Base-by-base conservation (phyloP, 805 yeast species). In the Metschnikowia vanudenii region DNA sequence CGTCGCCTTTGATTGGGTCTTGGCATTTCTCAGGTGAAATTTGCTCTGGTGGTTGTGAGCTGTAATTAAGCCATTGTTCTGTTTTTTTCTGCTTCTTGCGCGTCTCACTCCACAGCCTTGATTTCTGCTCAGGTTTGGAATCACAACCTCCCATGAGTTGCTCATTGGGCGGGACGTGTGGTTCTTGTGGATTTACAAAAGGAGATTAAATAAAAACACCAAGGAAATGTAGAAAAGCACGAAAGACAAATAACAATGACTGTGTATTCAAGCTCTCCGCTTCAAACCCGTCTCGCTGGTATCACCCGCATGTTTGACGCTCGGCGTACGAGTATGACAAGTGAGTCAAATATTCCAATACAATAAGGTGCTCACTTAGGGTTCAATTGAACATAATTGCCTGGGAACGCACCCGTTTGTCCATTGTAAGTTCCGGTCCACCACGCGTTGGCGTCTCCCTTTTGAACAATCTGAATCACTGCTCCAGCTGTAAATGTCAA, bases 381-480 rank as follows among this genome's bases (percentile, higher is more conserved):
- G 46, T 81, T 81, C 55, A 88, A 64, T 63, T 86, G 92, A 22
- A 94, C 99, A 60, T 94, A 94, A 63, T 92, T 94, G 9, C 97
- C 99, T 5, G 99, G 99, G 73, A 95, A 94, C 10, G 84, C 85
- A 48, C 99, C 99, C 49, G 85, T 83, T 49, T 75, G 84, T 8
- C 97, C 97, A 57, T 89, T 88, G 52, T 78, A 71, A 33, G 76
- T 69, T 12, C 99, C 99, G 0, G 97, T 89, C 99, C 99, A 94
- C 99, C 99, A 94, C 5, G 96, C 99, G 59, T 88, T 89, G 43
- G 83, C 77, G 63, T 90, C 96, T 1, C 96, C 85, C 60, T 88
- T 83, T 61, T 89, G 87, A 3, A 90, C 80, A 49, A 94, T 75
- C 57, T 88, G 87, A 54, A 94, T 91, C 26, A 82, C 78, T 17